These are phyloP conservation scores for Russula emetica DNA, from an alignment of 768 basidiomycete genomes.

Conservation along the genomic window DNA sequence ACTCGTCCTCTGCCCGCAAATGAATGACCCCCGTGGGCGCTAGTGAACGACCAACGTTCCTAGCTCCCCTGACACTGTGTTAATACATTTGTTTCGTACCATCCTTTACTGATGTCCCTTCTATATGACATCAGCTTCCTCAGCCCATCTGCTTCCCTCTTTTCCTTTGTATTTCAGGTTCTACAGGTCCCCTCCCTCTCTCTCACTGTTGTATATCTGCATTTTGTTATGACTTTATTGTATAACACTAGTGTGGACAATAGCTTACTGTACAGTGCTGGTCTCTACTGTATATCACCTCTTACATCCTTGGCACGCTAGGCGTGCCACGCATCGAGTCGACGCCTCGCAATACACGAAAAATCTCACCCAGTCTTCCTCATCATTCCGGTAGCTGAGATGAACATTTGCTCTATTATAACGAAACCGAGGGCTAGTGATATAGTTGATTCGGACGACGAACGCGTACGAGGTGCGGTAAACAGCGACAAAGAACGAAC, in stretches of 20 bases:
- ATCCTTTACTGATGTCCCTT: neutral
- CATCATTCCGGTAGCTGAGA: neutral
- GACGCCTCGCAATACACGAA: neutral
- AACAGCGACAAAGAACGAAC: neutral
- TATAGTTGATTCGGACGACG: neutral
- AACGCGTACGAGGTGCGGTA: neutral
- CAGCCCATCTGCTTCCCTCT: neutral
- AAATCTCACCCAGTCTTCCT: neutral
- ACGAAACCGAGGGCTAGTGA: neutral
- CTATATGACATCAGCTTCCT: neutral
- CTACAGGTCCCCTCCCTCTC: neutral
- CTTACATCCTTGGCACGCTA: neutral
- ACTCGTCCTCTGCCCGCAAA: neutral
- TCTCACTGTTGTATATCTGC: neutral
- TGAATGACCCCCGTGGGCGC: neutral
- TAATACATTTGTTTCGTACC: neutral
- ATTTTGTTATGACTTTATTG: neutral
- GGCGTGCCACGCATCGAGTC: neutral
- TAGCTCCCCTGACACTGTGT: neutral
- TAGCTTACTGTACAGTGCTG: neutral
- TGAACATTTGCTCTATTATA: neutral
- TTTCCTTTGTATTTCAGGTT: neutral
- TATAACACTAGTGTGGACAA: neutral
- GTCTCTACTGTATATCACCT: neutral
- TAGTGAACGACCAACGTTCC: neutral